Conservation (phyloP, 2,329 filamentous ascomycete genomes). For the Aspergillus flavus region DNA sequence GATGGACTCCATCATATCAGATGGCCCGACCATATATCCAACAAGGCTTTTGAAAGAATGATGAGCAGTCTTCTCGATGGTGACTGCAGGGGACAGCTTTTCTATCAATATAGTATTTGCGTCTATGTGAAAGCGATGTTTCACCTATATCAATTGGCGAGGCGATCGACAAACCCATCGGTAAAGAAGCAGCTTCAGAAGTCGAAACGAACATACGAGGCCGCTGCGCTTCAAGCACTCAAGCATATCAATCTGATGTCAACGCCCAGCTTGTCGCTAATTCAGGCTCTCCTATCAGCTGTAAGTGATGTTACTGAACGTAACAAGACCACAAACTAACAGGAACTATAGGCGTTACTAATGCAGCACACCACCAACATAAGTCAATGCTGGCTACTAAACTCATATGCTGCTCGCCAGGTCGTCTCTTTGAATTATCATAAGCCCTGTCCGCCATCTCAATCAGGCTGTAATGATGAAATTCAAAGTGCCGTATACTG, state of each 20-base stretch:
- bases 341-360: slow-evolving; percentile 21
- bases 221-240: slow-evolving; percentile 19
- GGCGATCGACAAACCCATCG: slow-evolving; percentile 14
- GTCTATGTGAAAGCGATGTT: slow-evolving; percentile 28
- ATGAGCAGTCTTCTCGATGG: slow-evolving; percentile 18
- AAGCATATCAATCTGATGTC: slow-evolving; percentile 22
- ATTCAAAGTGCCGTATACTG: slow-evolving; percentile 26
- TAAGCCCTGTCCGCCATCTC: slow-evolving; percentile 6
- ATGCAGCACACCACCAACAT: slow-evolving; percentile 29
- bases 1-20: slow-evolving; percentile 5
- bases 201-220: slow-evolving; percentile 25
- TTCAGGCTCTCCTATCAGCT: slow-evolving; percentile 29
- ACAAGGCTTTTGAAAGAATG: slow-evolving; percentile 25
- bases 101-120: slow-evolving; percentile 29
- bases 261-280: slow-evolving; percentile 19
- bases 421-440: slow-evolving; percentile 29
- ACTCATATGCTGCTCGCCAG: slow-evolving; percentile 29
- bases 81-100: slow-evolving; percentile 14
- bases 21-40: slow-evolving; percentile 33
- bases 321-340: no score
- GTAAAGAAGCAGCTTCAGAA: slow-evolving; percentile 21
- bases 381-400: slow-evolving; percentile 28
- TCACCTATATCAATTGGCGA: slow-evolving; percentile 19
- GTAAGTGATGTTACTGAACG: slow-evolving; percentile 15
- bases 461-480: slow-evolving; percentile 12